phyloP scores from a whole-genome alignment of 2,329 filamentous ascomycete genomes.

The Colletotrichum somersetense region DNA sequence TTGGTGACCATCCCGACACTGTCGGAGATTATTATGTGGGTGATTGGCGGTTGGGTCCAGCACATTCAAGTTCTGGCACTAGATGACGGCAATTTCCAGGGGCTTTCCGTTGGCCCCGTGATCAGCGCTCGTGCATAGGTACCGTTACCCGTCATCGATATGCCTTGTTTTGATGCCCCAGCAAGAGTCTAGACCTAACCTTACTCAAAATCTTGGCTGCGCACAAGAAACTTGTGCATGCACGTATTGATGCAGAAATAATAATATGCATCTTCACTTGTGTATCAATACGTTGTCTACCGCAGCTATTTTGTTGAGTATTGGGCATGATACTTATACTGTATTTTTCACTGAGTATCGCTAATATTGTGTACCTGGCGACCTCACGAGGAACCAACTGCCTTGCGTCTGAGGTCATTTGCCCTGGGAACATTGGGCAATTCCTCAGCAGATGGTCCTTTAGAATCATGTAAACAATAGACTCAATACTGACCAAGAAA shows the following conservation, averaged over 20 bases:
- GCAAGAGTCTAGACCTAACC: background rate
- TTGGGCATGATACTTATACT: no score
- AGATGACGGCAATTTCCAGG: slow-evolving; percentile 15
- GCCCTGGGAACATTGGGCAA: no score
- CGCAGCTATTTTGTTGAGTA: no score
- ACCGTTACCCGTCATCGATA: background rate
- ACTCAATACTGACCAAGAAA: no score
- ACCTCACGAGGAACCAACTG: no score
- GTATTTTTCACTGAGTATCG: no score
- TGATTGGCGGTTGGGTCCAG: slow-evolving; percentile 1
- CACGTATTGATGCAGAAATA: background rate
- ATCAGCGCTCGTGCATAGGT: background rate
- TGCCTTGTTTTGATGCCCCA: background rate
- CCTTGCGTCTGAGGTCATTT: no score
- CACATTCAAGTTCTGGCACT: background rate
- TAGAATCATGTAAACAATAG: no score
- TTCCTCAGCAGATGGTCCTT: no score
- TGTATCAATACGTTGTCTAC: background rate
- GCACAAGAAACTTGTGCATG: background rate
- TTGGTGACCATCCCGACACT: background rate
- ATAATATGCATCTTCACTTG: no score
- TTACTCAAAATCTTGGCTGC: background rate
- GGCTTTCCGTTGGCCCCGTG: slow-evolving; percentile 5
- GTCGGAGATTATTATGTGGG: background rate
- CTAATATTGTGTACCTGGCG: no score